Conservation (phyloP, 768 basidiomycete species). For the Tulasnella sp. region DNA sequence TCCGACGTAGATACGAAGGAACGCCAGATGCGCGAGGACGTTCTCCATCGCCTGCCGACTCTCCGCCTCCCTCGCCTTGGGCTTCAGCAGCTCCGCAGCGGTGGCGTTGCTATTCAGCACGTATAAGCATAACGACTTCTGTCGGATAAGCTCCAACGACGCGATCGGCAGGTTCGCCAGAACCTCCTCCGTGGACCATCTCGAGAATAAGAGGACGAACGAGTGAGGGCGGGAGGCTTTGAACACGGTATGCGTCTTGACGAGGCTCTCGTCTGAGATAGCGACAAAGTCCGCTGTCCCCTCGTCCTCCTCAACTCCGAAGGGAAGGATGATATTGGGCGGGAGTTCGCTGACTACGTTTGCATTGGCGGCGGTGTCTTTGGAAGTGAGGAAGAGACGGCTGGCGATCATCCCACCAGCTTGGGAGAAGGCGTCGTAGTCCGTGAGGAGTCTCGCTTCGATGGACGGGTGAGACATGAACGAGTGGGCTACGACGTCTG, state of each 20-base stretch:
- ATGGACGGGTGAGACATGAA: constrained; percentile 38
- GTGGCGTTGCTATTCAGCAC: constrained; percentile 48
- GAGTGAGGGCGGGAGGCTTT: constrained; percentile 55
- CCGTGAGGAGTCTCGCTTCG: constrained; percentile 49
- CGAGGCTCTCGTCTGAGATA: constrained; percentile 62
- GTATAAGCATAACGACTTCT: constrained; percentile 48
- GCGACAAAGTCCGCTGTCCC: constrained; percentile 60
- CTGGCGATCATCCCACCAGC: constrained; percentile 59
- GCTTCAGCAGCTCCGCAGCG: constrained; percentile 33
- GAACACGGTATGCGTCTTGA: constrained; percentile 69
- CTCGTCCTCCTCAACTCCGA: constrained; percentile 33
- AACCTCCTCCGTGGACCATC: constrained; percentile 70
- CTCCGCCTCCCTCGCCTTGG: constrained; percentile 23
- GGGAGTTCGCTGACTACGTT: constrained; percentile 34
- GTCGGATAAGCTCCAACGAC: constrained; percentile 36
- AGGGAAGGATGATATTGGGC: constrained; percentile 45
- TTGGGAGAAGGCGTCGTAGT: constrained; percentile 66
- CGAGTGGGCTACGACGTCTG: constrained; percentile 45
- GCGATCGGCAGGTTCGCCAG: constrained; percentile 50
- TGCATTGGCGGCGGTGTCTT: constrained; percentile 28
- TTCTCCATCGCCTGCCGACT: constrained; percentile 31
- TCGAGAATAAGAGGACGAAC: constrained; percentile 59
- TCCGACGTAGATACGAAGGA: constrained; percentile 77
- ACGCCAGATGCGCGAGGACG: constrained; percentile 61
- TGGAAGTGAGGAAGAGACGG: constrained; percentile 54